Percentiles rank a stretch among this genome's conserved stretches.
Evolutionary conservation across 1,284 basidiomycete species (phyloP).

Genomic region (Pseudozyma sp.): DNA sequence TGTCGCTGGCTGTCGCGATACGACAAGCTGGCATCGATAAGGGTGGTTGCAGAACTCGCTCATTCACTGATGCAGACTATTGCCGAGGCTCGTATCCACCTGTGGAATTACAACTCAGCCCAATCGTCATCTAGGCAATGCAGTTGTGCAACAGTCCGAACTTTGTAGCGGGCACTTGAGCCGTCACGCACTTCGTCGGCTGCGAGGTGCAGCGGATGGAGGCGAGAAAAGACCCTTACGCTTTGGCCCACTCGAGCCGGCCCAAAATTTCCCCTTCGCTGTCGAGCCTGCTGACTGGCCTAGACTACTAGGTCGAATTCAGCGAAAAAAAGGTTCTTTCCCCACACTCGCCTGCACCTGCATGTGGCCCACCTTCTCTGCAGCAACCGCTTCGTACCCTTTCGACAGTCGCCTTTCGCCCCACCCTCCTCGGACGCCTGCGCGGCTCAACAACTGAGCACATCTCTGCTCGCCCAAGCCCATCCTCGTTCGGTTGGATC

Average conservation of each 20-base stretch:
- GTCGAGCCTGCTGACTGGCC: neutral
- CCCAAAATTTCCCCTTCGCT: neutral
- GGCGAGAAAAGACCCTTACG: slow-evolving; percentile 3
- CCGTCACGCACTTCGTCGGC: slow-evolving; percentile 8
- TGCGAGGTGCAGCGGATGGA: neutral
- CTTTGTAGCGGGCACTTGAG: neutral
- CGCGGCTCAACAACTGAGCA: neutral
- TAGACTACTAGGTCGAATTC: neutral
- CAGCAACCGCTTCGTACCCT: neutral
- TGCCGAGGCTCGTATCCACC: neutral
- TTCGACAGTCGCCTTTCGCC: neutral
- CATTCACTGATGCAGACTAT: neutral
- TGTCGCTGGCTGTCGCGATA: no score
- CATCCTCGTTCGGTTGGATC: neutral
- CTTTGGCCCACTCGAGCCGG: neutral
- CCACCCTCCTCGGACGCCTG: neutral
- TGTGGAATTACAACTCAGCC: slow-evolving; percentile 19
- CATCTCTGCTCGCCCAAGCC: neutral
- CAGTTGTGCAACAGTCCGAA: neutral
- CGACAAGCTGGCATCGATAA: slow-evolving; percentile 11
- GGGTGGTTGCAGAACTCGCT: neutral
- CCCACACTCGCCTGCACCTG: slow-evolving; percentile 14
- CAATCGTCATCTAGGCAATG: slow-evolving; percentile 7
- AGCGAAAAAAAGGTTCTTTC: slow-evolving; percentile 6
- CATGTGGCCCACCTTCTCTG: slow-evolving; percentile 5